Evolutionary conservation across 495 filamentous ascomycete genomes (phyloP).

Genomic region (Lasiosphaeria ovina): DNA sequence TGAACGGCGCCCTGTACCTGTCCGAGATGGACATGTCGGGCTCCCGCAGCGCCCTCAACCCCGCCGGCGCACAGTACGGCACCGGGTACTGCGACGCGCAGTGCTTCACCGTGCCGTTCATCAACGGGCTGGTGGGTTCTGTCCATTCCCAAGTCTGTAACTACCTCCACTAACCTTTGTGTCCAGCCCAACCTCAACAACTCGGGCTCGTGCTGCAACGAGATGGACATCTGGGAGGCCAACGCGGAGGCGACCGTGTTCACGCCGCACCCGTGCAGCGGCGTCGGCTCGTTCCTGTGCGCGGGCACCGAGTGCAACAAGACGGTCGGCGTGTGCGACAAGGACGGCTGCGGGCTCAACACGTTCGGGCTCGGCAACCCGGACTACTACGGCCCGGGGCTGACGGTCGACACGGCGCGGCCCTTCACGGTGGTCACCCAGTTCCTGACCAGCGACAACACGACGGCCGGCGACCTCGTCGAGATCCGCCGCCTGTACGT

Average conservation of each 20-base stretch:
- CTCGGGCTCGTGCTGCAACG: constrained; percentile 55
- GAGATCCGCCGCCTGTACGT: constrained; percentile 63
- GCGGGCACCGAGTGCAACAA: constrained; percentile 45
- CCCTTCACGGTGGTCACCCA: constrained; percentile 67
- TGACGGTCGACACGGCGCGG: constrained; percentile 56
- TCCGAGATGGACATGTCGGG: constrained; percentile 60
- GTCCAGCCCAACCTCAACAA: constrained; percentile 46
- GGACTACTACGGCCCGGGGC: constrained; percentile 54
- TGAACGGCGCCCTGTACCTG: constrained; percentile 68
- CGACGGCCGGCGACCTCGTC: constrained; percentile 47
- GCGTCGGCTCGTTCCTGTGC: constrained; percentile 47
- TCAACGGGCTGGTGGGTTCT: constrained; percentile 53
- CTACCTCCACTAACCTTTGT: background rate
- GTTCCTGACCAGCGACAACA: constrained; percentile 54
- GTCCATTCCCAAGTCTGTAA: background rate
- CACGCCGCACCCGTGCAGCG: constrained; percentile 58
- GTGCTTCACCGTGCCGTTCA: constrained; percentile 55
- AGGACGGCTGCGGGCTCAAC: constrained; percentile 65
- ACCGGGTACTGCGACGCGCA: constrained; percentile 72
- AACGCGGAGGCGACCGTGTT: constrained; percentile 56
- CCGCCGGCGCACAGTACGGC: constrained; percentile 62
- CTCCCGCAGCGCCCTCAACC: constrained; percentile 54
- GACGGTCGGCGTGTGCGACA: constrained; percentile 56
- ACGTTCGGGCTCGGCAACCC: constrained; percentile 51
- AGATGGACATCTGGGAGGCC: constrained; percentile 66